Evolutionary conservation across 2,329 filamentous ascomycete species (phyloP).

Genomic region (Colletotrichum musicola): DNA sequence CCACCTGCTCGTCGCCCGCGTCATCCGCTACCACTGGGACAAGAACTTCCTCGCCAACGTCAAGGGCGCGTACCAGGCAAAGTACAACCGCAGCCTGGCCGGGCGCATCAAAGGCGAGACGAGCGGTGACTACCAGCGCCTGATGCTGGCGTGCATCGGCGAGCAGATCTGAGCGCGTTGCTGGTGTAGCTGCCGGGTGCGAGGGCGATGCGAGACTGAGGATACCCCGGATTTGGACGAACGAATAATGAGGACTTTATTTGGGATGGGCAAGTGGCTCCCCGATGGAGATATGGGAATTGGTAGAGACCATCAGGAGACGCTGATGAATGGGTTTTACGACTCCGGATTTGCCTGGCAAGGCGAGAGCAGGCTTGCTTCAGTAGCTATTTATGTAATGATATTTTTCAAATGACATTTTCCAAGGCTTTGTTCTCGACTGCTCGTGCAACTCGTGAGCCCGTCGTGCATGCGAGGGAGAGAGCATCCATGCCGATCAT

Average conservation of each 20-base stretch:
- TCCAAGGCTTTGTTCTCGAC: background rate
- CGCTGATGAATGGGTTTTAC: too few relatives aligned
- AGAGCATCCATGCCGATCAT: too few relatives aligned
- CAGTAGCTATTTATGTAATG: slow-evolving; percentile 19
- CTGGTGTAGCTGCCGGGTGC: background rate
- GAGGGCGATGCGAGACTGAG: background rate
- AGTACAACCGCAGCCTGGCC: slow-evolving; percentile 76
- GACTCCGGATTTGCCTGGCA: too few relatives aligned
- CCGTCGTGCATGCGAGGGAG: too few relatives aligned
- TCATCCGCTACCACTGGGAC: slow-evolving; percentile 89
- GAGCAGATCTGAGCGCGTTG: slow-evolving; percentile 46
- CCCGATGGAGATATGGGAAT: too few relatives aligned
- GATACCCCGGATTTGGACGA: slow-evolving; percentile 29
- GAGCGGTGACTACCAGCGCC: slow-evolving; percentile 82
- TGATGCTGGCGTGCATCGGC: slow-evolving; percentile 79
- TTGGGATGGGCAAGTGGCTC: too few relatives aligned
- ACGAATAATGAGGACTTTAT: too few relatives aligned
- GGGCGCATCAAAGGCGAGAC: slow-evolving; percentile 84
- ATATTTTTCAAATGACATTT: background rate
- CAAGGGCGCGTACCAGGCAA: slow-evolving; percentile 80
- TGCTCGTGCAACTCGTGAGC: too few relatives aligned
- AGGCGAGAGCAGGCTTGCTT: too few relatives aligned
- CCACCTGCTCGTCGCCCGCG: slow-evolving; percentile 78
- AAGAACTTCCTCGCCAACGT: slow-evolving; percentile 79
- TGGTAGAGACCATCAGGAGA: too few relatives aligned